phyloP scores from a whole-genome alignment of 306 rosid species.

The Dicorynia guianensis region DNA sequence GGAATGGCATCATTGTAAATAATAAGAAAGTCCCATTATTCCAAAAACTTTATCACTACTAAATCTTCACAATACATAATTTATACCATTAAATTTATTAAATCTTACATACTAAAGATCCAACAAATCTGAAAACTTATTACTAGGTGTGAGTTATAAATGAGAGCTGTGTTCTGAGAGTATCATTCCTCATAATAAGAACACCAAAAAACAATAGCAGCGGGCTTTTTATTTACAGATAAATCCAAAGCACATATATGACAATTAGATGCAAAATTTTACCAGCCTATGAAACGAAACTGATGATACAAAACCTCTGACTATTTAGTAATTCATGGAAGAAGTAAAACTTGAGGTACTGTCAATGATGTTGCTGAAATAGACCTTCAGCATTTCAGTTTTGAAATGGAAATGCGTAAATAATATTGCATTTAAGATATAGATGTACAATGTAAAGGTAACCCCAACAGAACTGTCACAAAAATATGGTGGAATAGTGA shows the following conservation, averaged over 20 bases:
- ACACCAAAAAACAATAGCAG: neutral
- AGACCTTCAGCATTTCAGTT: slow-evolving; percentile 9
- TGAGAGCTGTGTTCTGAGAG: too few species aligned
- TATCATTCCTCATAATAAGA: too few species aligned
- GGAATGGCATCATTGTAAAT: neutral
- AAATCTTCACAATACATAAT: too few species aligned
- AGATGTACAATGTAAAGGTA: neutral
- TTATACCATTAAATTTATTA: too few species aligned
- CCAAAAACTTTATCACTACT: too few species aligned
- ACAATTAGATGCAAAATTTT: neutral
- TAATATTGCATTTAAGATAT: slow-evolving; percentile 14
- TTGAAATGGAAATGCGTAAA: slow-evolving; percentile 9
- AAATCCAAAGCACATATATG: neutral
- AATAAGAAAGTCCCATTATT: too few species aligned
- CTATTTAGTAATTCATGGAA: neutral
- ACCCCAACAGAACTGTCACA: neutral
- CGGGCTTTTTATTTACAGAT: neutral
- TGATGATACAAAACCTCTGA: slow-evolving; percentile 5
- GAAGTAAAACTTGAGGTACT: slow-evolving; percentile 6
- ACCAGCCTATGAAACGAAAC: too few species aligned
- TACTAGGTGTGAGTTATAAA: too few species aligned
- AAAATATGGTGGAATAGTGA: neutral
- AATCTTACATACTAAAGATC: too few species aligned
- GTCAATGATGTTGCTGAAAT: neutral
- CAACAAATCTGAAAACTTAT: too few species aligned